Base-by-base conservation (phyloP, 352 stramenopile species). In the Globisporangium paddicum region DNA sequence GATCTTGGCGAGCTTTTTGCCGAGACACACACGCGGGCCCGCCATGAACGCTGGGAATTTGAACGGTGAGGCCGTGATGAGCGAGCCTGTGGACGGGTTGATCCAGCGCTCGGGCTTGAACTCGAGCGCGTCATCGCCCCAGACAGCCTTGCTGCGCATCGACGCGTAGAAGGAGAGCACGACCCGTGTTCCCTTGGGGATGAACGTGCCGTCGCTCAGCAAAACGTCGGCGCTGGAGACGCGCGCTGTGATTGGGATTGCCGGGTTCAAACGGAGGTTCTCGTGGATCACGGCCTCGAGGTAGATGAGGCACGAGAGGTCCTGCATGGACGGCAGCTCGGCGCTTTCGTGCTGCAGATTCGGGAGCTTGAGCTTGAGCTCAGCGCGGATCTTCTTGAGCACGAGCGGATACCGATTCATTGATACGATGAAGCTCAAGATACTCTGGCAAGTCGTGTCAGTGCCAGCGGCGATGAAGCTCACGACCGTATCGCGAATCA, bases 371-470 rank as follows among this genome's bases (percentile, higher is more conserved):
- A 25, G n/a, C 21, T 63, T 51, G 1, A 87, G 55, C 37, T 88
- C 77, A 8, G 69, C 55, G 7, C 66, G 67, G 10, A 88, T 47
- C 52, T 69, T 73, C 13, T 64, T 32, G n/a, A 81, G 57, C 9
- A 86, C 72, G 3, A 71, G 44, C 3, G 79, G 77, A 46, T 89
- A 74, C 26, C 69, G 71, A 16, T 75, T 76, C 37, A 96, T 54
- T 71, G 92, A 87, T 32, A 89, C 62, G 11, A 95, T 64, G 19
- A 90, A 77, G 80, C 80, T 95, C 19, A 69, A 72, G 53, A 96
- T 74, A 0, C 71, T 75, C 25, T 73, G 75, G 7, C 84, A 74
- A 0, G 86, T 95, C 0, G 87, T 95, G 58, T 93, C 86, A 8
- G 79, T 64, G 10, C 87, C 86, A 51, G 84, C 82, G 21, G 77